These are phyloP conservation scores for Ogataea philodendri DNA, from an alignment of 805 yeast genomes.

Conservation along the genomic window DNA sequence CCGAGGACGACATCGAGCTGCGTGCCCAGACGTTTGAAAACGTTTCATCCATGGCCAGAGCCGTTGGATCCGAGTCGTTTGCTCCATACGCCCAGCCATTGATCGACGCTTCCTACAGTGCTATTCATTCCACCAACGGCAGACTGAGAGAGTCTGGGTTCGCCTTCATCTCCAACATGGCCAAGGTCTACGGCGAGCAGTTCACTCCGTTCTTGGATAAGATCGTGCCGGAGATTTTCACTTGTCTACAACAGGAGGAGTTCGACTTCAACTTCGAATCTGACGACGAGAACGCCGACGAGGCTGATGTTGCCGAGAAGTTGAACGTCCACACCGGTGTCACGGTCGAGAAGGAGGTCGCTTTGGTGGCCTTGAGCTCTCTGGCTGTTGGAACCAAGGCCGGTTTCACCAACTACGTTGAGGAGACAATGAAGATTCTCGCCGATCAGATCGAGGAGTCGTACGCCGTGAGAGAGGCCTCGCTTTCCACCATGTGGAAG, in stretches of 20 bases:
- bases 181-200: constrained; percentile 89
- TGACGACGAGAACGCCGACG: constrained; percentile 49
- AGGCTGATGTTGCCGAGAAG: constrained; percentile 65
- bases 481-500: constrained; percentile 79
- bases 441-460: constrained; percentile 77
- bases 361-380: constrained; percentile 86
- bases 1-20: constrained; percentile 87
- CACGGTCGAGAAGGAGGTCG: constrained; percentile 93
- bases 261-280: constrained; percentile 62
- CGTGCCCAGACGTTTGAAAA: constrained; percentile 92
- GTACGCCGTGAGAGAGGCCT: constrained; percentile 88
- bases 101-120: constrained; percentile 80
- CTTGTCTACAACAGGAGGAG: constrained; percentile 84
- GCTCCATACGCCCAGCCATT: constrained; percentile 82
- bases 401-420: constrained; percentile 74
- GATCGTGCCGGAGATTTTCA: constrained; percentile 79
- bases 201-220: constrained; percentile 82
- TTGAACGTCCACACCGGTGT: constrained; percentile 91
- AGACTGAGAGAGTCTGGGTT: constrained; percentile 94
- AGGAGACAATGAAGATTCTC: constrained; percentile 60
- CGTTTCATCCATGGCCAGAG: constrained; percentile 91
- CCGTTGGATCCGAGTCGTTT: constrained; percentile 91
- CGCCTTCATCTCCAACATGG: constrained; percentile 89
- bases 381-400: constrained; percentile 84
- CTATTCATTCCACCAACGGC: constrained; percentile 73